Evolutionary conservation across 208 protist genomes (phyloP).

Genomic region (Willaertia magna): DNA sequence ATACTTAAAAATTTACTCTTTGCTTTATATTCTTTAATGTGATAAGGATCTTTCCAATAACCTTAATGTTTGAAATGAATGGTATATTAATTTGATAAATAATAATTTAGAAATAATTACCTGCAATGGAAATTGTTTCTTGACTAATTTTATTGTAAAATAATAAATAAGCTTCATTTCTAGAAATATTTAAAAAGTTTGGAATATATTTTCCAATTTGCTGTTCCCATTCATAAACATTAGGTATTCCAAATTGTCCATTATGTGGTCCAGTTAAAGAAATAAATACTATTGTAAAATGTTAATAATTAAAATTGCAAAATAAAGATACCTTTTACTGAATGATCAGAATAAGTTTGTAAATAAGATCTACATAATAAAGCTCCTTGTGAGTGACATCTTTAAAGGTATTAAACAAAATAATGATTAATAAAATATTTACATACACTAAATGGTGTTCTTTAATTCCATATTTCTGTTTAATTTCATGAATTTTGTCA

Average conservation of each 20-base stretch:
- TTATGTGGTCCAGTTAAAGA: neutral
- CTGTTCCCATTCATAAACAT: neutral
- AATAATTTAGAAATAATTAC: too few relatives aligned
- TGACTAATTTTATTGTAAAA: neutral
- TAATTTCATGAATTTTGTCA: neutral
- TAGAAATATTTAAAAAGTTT: neutral
- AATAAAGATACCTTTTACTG: too few relatives aligned
- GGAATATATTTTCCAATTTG: neutral
- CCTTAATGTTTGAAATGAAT: too few relatives aligned
- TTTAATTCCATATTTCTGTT: neutral
- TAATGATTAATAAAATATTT: too few relatives aligned
- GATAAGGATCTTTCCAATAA: neutral
- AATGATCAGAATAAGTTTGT: neutral
- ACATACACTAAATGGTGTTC: neutral
- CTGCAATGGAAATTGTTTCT: neutral
- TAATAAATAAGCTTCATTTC: neutral
- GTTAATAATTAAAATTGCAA: too few relatives aligned
- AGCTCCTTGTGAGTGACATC: neutral
- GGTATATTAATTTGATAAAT: too few relatives aligned
- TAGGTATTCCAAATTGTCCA: neutral
- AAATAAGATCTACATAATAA: neutral
- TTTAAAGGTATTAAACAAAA: too few relatives aligned
- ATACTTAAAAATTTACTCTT: neutral
- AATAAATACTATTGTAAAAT: too few relatives aligned
- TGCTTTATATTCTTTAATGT: neutral